Evolutionary conservation across 148 eudicot genomes (phyloP), one percentile per base, ranked within the genome.

Genomic region (Cornus florida): DNA sequence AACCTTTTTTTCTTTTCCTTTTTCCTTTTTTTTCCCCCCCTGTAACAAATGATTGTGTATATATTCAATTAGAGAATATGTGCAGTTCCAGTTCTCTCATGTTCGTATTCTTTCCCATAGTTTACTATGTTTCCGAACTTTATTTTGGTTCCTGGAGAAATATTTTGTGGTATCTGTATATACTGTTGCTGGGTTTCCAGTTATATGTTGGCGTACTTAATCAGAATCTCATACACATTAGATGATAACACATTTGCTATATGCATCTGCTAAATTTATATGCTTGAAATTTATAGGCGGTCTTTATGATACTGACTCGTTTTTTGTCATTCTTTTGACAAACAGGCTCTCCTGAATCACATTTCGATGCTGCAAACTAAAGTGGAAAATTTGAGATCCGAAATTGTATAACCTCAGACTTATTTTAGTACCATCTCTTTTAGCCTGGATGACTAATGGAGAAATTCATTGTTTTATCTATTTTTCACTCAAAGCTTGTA

Each of bases 301-400:
- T 62, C 11, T 68, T 31, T 22, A 22, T 14, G 64, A n/a, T 73
- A 32, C 64, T 69, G 81, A 67, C 81, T 73, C 64, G 67, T 78
- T 70, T 70, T 60, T n/a, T 75, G 68, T 19, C 64, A 16, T 70
- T 76, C 10, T 81, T 82, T 75, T 84, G 53, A 14, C 56, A 50
- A 46, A 81, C 97, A 95, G 99, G 99, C 94, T 73, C 89, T 95
- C 67, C 76, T 90, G 77, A 89, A 86, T 69, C 93, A 95, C 79
- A 79, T 95, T 74, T 83, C 89, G 20, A 87, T 86, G 22, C 67
- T 95, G 86, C 90, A 86, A 82, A 76, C 82, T 64, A 90, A 89
- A 85, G 89, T 79, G 79, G 87, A 80, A 73, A 85, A 86, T 82
- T 84, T 95, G 77, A 91, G 93, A 87, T 81, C 90, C 38, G 97